A percentile compares a stretch with the other conserved stretches of the same genome.
Evolutionary conservation across 306 rosid genomes (phyloP).

Genomic region (Gleditsia sinensis): DNA sequence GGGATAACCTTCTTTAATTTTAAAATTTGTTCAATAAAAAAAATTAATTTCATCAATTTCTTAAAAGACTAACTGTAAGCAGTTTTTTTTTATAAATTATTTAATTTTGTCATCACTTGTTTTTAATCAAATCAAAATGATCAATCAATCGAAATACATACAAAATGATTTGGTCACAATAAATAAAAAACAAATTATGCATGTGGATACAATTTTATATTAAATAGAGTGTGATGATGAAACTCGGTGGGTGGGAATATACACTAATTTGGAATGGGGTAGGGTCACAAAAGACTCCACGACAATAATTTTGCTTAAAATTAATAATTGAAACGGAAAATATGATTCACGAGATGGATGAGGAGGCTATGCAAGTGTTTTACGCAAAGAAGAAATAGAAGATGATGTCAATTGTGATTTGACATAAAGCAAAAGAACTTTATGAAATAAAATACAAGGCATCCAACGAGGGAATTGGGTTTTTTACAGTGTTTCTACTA

Average conservation of each 20-base stretch:
- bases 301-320: background rate
- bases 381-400: background rate
- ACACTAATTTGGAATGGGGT: background rate
- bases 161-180: no score
- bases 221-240: background rate
- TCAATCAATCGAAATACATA: no score
- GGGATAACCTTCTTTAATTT: no score
- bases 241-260: no score
- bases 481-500: background rate
- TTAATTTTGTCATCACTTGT: no score
- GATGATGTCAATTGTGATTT: constrained; percentile 6
- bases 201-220: no score
- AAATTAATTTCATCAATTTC: no score
- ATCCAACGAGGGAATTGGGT: constrained; percentile 30
- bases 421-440: constrained; percentile 23
- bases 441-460: constrained; percentile 17
- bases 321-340: background rate
- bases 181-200: no score
- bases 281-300: background rate
- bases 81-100: no score
- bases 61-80: no score
- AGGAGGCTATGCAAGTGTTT: background rate
- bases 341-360: background rate
- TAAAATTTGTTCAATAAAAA: no score
- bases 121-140: no score